Conservation (phyloP, 2,329 filamentous ascomycete species). For the Aspergillus vadensis region DNA sequence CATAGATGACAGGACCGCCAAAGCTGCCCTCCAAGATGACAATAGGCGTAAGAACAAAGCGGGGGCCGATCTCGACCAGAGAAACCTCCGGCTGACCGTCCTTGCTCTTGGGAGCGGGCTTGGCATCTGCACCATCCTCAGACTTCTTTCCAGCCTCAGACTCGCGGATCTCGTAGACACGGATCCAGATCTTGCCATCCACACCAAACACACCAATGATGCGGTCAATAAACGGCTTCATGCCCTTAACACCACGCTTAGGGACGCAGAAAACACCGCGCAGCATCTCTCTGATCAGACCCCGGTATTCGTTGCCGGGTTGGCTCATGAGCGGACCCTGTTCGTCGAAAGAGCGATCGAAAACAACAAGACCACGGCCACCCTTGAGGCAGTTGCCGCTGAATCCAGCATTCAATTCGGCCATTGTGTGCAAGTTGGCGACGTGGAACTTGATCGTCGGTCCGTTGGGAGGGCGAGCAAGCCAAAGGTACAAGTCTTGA, state of each 20-base stretch:
- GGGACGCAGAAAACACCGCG: conserved; percentile 90
- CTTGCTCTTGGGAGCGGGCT: conserved; percentile 47
- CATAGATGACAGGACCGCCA: conserved; percentile 93
- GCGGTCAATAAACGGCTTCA: conserved; percentile 95
- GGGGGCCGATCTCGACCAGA: conserved; percentile 88
- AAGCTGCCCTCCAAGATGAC: conserved; percentile 95
- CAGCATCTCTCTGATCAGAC: conserved; percentile 78
- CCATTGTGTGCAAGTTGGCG: conserved; percentile 83
- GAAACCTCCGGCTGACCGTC: conserved; percentile 70
- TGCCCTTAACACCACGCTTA: conserved; percentile 74
- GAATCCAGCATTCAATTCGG: conserved; percentile 79
- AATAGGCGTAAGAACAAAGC: conserved; percentile 91
- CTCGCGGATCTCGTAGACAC: conserved; percentile 91
- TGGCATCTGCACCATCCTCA: conserved; percentile 44
- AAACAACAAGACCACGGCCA: conserved; percentile 85
- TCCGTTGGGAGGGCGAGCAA: conserved; percentile 85
- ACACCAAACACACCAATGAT: conserved; percentile 90
- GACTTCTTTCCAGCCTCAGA: conserved; percentile 64
- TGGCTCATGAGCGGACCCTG: conserved; percentile 72
- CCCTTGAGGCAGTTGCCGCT: conserved; percentile 96
- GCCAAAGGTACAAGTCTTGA: conserved; percentile 92
- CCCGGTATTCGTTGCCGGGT: conserved; percentile 47
- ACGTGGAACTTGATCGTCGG: conserved; percentile 63
- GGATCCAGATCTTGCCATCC: conserved; percentile 93
- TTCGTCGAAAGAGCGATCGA: conserved; percentile 82